Base-by-base conservation (phyloP, 805 yeast species). In the Wickerhamiella domercqiae region DNA sequence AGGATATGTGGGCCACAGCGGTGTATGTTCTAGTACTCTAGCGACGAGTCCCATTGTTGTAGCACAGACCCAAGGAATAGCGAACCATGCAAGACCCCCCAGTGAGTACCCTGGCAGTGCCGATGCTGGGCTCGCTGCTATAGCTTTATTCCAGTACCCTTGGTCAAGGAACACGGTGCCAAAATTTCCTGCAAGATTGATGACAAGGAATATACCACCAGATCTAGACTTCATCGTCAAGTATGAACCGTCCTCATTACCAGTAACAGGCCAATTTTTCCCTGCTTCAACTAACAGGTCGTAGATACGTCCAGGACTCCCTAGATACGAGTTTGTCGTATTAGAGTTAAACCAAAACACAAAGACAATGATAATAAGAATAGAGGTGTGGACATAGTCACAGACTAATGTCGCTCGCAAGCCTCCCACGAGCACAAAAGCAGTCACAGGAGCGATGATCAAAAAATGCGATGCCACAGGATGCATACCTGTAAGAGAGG, bases 61-160 rank as follows among this genome's bases (percentile, higher is more conserved):
- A 13, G 93, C 79, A 36, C 74, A 68, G 40, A 80, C 67, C 64
- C 76, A 77, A 34, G 95, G 95, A 46, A 84, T 76, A 5, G 93
- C 86, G 54, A 81, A 78, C 94, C 95, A 84, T 0, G 87, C 78
- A 32, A 84, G 56, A 21, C 94, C 94, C 41, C 94, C 95, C 41
- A 80, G 59, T 19, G 81, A 74, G 57, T 84, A 84, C 17, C 94
- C 95, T 5, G 90, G 87, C 47, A 83, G 62, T 21, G 93, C 82
- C 33, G 90, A 75, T 7, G 73, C 78, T 17, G 94, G 93, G 42
- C 77, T 68, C 6, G 87, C 75, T 21, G 93, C 82, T 54, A 83
- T 78, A 9, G 93, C 93, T 60, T 82, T 82, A 60, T 78, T 78
- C 75, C 84, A 81, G 60, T 82, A 83, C 20, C 93, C 90, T 47